Base-by-base conservation (phyloP, 768 basidiomycete species). In the Boletus huronensis region DNA sequence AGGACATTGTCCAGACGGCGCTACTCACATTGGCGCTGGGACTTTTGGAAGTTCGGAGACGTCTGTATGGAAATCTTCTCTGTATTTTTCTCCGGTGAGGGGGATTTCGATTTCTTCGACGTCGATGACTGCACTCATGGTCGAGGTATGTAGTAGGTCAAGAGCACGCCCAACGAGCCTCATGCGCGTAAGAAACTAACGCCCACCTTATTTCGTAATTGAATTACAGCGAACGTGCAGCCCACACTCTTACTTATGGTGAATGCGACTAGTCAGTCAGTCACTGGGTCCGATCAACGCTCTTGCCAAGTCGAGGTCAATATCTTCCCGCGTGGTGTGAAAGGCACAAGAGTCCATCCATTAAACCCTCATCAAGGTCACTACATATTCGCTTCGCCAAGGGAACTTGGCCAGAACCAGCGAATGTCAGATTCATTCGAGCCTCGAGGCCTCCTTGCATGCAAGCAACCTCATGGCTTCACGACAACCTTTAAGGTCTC, bases 401-500 rank as follows among this genome's bases (percentile, higher is more conserved):
- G 3, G 11, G 11, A 11, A 41, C 13, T 26, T 6, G 13, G 23
- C 39, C 10, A 7, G 23, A 16, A 19, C 41, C 16, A 8, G 50
- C 31, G 23, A 48, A 50, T n/a, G n/a, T n/a, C n/a, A n/a, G n/a
- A n/a, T n/a, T n/a, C n/a, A n/a, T n/a, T n/a, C n/a, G n/a, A n/a
- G n/a, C n/a, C n/a, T n/a, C n/a, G n/a, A n/a, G n/a, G n/a, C n/a
- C n/a, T n/a, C n/a, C n/a, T n/a, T 8, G n/a, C n/a, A 19, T 17
- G 14, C 25, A 44, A 32, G 36, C 26, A 9, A 26, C 59, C 47
- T 64, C 62, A 81, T 48, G 82, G 81, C 64, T 76, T 80, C 59
- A 84, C 79, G 17, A 72, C 77, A 54, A 84, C 79, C 65, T 83
- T 83, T 49, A 83, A 65, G 5, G 80, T 80, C 48, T 72, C 73